These are phyloP conservation scores for Geotrichum carabidarum DNA, from an alignment of 1,139 yeast genomes.

Conservation along the genomic window DNA sequence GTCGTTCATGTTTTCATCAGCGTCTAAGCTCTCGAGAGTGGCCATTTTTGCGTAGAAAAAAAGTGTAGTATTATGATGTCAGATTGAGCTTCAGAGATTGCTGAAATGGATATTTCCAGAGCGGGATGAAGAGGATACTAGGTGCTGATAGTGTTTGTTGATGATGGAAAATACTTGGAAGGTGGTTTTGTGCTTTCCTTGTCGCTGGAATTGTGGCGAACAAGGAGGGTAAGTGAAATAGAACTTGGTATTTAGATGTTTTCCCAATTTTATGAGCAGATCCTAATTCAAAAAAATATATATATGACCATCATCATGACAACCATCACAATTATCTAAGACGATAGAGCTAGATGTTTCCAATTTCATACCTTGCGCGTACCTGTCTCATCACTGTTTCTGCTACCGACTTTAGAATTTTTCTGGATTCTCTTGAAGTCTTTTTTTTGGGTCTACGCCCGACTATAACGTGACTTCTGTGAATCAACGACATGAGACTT, in stretches of 20 bases:
- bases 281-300: background rate
- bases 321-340: background rate
- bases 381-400: too few species aligned
- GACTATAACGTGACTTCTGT: too few species aligned
- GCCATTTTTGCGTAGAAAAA: constrained; percentile 14
- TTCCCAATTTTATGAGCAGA: too few species aligned
- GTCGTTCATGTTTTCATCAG: constrained; percentile 29
- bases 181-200: constrained; percentile 17
- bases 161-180: constrained; percentile 16
- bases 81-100: too few species aligned
- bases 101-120: too few species aligned
- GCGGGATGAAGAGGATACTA: background rate
- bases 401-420: too few species aligned
- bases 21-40: constrained; percentile 33
- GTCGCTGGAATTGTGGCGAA: constrained; percentile 8
- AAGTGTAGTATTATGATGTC: background rate
- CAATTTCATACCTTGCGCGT: too few species aligned
- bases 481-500: too few species aligned
- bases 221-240: constrained; percentile 4
- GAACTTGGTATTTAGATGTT: too few species aligned
- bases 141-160: constrained; percentile 9
- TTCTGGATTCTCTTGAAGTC: too few species aligned
- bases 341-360: too few species aligned
- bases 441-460: too few species aligned
- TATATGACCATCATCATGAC: background rate